Conservation (phyloP, 331 rosid genomes). For the Quercus tomentella region DNA sequence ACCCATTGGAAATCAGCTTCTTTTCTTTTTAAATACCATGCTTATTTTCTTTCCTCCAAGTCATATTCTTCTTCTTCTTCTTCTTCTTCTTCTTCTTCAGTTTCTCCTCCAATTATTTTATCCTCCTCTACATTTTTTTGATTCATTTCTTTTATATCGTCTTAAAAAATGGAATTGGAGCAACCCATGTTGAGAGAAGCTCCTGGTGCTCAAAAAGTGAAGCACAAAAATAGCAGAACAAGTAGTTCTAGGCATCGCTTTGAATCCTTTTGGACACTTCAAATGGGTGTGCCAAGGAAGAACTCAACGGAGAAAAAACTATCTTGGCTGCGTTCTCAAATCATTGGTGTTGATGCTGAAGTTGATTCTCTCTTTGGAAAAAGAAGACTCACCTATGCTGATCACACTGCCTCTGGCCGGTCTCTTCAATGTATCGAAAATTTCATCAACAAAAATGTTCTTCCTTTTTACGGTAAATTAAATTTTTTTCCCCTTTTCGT, state of each 20-base stretch:
- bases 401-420: constrained; percentile 86
- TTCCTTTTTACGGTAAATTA: constrained; percentile 69
- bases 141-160: background rate
- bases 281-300: constrained; percentile 15
- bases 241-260: constrained; percentile 16
- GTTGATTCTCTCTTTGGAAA: constrained; percentile 64
- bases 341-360: constrained; percentile 45
- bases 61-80: background rate
- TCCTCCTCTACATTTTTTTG: background rate
- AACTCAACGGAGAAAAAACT: constrained; percentile 33
- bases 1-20: too few species aligned
- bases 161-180: background rate
- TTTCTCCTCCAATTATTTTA: background rate
- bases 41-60: too few species aligned
- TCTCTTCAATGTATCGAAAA: constrained; percentile 58
- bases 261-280: constrained; percentile 24
- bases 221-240: background rate
- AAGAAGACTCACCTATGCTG: constrained; percentile 62
- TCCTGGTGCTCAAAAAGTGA: background rate
- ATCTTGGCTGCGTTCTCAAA: constrained; percentile 59
- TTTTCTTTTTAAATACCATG: too few species aligned
- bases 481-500: background rate
- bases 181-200: background rate
- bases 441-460: constrained; percentile 57
- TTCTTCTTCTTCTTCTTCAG: too few species aligned